Conservation (phyloP, 1,139 yeast genomes). For the Hyphopichia fennica region DNA sequence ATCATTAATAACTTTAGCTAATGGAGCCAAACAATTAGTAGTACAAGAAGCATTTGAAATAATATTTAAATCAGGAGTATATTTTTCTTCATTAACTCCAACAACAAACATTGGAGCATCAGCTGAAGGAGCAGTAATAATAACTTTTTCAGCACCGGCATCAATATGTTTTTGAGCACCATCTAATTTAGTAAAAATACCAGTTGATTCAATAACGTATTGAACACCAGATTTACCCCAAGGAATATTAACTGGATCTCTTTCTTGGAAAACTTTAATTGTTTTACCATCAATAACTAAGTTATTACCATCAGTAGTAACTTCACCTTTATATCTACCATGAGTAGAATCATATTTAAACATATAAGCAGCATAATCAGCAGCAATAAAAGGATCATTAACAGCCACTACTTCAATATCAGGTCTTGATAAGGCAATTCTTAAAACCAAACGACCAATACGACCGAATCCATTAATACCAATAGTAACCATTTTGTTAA, state of each 20-base stretch:
- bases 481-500: conserved; percentile 28
- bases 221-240: conserved; percentile 81
- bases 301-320: conserved; percentile 53
- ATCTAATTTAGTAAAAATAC: conserved; percentile 78
- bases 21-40: conserved; percentile 88
- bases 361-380: conserved; percentile 85
- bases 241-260: conserved; percentile 78
- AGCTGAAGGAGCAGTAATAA: conserved; percentile 84
- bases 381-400: conserved; percentile 81
- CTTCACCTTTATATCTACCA: conserved; percentile 74
- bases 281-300: conserved; percentile 68
- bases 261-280: conserved; percentile 71
- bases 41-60: conserved; percentile 89
- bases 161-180: conserved; percentile 79
- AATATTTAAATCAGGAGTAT: conserved; percentile 68
- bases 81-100: conserved; percentile 77
- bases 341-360: conserved; percentile 88
- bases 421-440: conserved; percentile 70
- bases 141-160: conserved; percentile 88
- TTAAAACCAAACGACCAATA: conserved; percentile 82
- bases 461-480: conserved; percentile 93
- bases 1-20: conserved; percentile 81
- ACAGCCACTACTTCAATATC: conserved; percentile 77
- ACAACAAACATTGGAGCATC: conserved; percentile 89
- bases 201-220: conserved; percentile 84